Base-by-base conservation (phyloP, 495 filamentous ascomycete species). In the Geopyxis carbonaria region DNA sequence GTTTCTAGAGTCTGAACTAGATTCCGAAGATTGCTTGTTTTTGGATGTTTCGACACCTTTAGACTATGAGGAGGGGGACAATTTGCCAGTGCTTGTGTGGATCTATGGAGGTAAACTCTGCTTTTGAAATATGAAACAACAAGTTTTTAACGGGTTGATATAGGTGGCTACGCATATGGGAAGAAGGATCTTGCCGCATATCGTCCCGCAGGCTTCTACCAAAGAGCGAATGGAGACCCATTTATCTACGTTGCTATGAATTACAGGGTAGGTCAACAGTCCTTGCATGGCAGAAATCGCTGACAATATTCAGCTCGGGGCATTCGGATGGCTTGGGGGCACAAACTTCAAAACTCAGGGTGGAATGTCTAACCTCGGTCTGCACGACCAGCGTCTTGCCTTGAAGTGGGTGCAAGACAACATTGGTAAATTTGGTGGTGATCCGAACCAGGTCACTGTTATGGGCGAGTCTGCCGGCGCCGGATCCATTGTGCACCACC, bases 391-490 rank as follows among this genome's bases (percentile, higher is more conserved):
- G 54, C 66, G 73, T 18, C 63, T 78, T 52, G 73, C 66, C 3
- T 63, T 77, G n/a, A 65, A 75, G 45, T 78, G 72, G 66, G 65
- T 79, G 0, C 63, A 69, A 21, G 66, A 70, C 43, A 80, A 80
- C 47, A 77, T 80, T 34, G 65, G 57, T 27, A 66, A 59, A 1
- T 83, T 83, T 40, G 78, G 77, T 32, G 78, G 77, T 22, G 70
- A 81, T 48, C 65, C 74, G 3, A 51, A 59, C 14, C 68, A 66
- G 42, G 72, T 76, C 38, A 60, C 59, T 1, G 59, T 75, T 29
- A 67, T 64, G 44, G 74, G 72, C 22, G 63, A 73, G 43, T 67
- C 61, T 28, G 65, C 70, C 10, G 69, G 70, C 4, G 62, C 59
- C 14, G 46, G 61, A 34, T 31, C 19, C 39, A 34, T 28, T 22